Evolutionary conservation across 78 protist genomes (phyloP).

Genomic region (Dictyostelium firmibasis): DNA sequence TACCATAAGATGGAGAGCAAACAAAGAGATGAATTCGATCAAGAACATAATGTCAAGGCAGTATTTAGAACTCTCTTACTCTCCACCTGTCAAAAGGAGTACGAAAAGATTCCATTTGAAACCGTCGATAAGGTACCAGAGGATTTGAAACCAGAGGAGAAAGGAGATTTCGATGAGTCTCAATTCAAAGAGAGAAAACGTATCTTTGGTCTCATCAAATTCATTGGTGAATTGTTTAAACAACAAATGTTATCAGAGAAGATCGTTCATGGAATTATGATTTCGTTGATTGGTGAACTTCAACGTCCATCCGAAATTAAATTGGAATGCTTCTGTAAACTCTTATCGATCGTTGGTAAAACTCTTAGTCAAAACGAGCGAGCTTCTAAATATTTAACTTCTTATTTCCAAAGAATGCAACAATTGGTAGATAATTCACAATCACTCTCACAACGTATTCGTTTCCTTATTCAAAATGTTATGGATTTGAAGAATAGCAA

Average conservation of each 20-base stretch:
- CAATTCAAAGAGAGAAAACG: constrained; percentile 45
- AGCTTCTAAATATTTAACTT: constrained; percentile 1
- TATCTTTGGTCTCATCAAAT: constrained; percentile 72
- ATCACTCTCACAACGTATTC: constrained; percentile 51
- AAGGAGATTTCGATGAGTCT: constrained; percentile 38
- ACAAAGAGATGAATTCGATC: constrained; percentile 7
- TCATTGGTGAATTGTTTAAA: constrained; percentile 80
- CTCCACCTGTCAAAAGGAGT: constrained; percentile 44
- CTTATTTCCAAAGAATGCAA: constrained; percentile 39
- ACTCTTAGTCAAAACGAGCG: not conserved
- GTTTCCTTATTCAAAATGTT: constrained; percentile 81
- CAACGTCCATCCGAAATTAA: constrained; percentile 51
- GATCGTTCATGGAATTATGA: constrained; percentile 60
- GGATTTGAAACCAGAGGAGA: constrained; percentile 10
- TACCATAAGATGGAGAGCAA: not conserved
- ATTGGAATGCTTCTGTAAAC: constrained; percentile 77
- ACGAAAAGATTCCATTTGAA: constrained; percentile 47
- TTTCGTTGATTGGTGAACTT: constrained; percentile 64
- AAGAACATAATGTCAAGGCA: constrained; percentile 8
- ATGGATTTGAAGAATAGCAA: constrained; percentile 58
- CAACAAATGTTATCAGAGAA: constrained; percentile 71
- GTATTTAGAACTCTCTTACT: constrained; percentile 29
- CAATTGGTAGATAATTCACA: not conserved
- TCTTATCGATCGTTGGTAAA: constrained; percentile 42
- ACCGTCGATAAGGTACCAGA: constrained; percentile 34